Base-by-base conservation (phyloP, 768 basidiomycete genomes). In the Boletus vinaceobasis region DNA sequence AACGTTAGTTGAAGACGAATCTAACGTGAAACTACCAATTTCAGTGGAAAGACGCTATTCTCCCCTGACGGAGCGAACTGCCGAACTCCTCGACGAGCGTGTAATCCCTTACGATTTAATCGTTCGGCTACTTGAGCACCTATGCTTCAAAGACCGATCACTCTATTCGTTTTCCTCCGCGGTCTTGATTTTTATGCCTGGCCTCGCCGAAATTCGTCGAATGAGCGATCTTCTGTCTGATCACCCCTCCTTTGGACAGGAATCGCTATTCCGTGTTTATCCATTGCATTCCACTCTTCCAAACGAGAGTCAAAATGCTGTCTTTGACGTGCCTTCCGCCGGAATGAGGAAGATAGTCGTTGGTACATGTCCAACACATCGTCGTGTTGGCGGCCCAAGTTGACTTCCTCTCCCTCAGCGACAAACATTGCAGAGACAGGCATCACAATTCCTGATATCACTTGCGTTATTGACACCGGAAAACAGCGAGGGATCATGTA, bases 371-470 rank as follows among this genome's bases (percentile, higher is more conserved):
- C n/a, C 62, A 21, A 17, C 29, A 1, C 43, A 43, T 14, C 51
- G 55, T 40, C 9, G 35, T 29, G 23, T 43, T 43, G 45, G 44
- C 17, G 5, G 11, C 26, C 29, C 29, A 4, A 43, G 26, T 43
- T 56, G 37, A 53, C 51, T 17, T 58, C 5, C 13, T 10, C 15
- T 50, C 17, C 40, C 26, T 35, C 44, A 93, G 90, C 90, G 3
- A 93, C 92, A 33, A 93, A 96, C 65, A 93, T 95, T 61, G 90
- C 93, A 15, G 96, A 99, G 72, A 99, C 96, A 14, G 96, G 96
- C 62, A 91, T 99, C 51, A 99, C 97, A 2, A 99, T 99, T 52
- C 96, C 96, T 7, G 97, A 99, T 63, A 90, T 97, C 55, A 96
- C 94, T 9, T 94, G 93, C 60, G 96, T 98, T 23, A 93, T 98